phyloP scores from a whole-genome alignment of 495 filamentous ascomycete genomes.

The Amorphotheca resinae region DNA sequence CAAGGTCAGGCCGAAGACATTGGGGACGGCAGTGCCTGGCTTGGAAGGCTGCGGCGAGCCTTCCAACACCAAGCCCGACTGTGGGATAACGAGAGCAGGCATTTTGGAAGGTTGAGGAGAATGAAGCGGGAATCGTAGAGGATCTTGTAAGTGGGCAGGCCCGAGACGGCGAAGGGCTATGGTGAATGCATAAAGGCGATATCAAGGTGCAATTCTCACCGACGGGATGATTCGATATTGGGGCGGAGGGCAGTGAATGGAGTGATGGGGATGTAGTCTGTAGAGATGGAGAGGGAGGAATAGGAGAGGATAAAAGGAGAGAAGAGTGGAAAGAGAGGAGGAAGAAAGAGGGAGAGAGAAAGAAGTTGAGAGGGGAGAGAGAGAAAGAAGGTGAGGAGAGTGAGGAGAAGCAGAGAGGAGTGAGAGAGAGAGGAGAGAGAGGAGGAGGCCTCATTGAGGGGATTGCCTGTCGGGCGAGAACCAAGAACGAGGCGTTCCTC shows the following conservation, averaged over 20 bases:
- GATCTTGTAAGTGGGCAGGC: not conserved
- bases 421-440: not conserved
- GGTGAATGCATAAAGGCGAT: not conserved
- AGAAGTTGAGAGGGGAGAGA: not conserved
- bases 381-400: not conserved
- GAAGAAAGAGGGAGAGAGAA: not conserved
- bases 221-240: not conserved
- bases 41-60: slow-evolving; percentile 19
- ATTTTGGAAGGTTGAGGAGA: slow-evolving; percentile 22
- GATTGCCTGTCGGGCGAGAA: too few species aligned
- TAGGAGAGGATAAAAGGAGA: too few species aligned
- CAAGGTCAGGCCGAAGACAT: slow-evolving; percentile 54
- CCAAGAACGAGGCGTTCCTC: too few species aligned
- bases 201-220: not conserved
- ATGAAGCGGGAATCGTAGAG: not conserved
- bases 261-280: not conserved
- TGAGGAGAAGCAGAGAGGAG: not conserved
- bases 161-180: not conserved
- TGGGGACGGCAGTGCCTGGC: slow-evolving; percentile 2
- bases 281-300: too few species aligned
- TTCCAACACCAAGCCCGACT: slow-evolving; percentile 36
- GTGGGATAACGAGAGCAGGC: slow-evolving; percentile 33
- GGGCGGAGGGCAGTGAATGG: not conserved
- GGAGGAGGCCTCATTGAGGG: too few species aligned
- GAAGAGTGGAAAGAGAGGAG: not conserved